Conservation (phyloP, 192 early-diverging fungal species). For the Mortierella antarctica region DNA sequence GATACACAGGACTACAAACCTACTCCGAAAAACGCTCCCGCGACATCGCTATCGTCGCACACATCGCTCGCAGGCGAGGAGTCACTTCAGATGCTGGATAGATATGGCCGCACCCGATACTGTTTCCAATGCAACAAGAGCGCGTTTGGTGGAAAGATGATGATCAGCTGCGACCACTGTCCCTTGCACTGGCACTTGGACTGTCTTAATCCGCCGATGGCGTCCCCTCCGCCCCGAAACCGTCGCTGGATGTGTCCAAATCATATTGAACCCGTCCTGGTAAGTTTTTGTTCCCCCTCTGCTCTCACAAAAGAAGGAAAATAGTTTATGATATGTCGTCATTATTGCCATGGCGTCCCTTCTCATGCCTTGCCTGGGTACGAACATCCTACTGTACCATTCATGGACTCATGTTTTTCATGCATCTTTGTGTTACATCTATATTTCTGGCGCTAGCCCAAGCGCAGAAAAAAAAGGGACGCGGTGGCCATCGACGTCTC, state of each 20-base stretch:
- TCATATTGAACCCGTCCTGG: slow-evolving; percentile 51
- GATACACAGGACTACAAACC: slow-evolving; percentile 46
- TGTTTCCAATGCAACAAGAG: slow-evolving; percentile 56
- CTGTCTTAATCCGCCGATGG: slow-evolving; percentile 58
- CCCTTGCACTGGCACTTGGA: slow-evolving; percentile 63
- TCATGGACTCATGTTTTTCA: background rate
- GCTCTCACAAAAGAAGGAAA: background rate
- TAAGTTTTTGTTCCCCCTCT: slow-evolving; percentile 15
- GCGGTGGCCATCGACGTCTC: slow-evolving; percentile 19
- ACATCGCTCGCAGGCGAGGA: slow-evolving; percentile 24
- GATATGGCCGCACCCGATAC: slow-evolving; percentile 33
- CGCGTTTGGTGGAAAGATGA: slow-evolving; percentile 28
- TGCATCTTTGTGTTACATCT: background rate
- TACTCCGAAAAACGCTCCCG: slow-evolving; percentile 10
- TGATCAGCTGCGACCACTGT: slow-evolving; percentile 62
- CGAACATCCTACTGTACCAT: background rate
- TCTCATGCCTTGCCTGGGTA: background rate
- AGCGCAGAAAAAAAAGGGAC: slow-evolving; percentile 29
- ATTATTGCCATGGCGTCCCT: background rate
- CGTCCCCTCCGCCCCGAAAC: slow-evolving; percentile 42
- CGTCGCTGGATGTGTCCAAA: slow-evolving; percentile 66
- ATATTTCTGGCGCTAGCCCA: slow-evolving; percentile 10
- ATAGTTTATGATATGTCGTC: slow-evolving; percentile 1
- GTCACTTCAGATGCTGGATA: slow-evolving; percentile 41
- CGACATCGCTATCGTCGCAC: background rate